phyloP scores from a whole-genome alignment of 495 filamentous ascomycete species.

The Xylaria nigripes region DNA sequence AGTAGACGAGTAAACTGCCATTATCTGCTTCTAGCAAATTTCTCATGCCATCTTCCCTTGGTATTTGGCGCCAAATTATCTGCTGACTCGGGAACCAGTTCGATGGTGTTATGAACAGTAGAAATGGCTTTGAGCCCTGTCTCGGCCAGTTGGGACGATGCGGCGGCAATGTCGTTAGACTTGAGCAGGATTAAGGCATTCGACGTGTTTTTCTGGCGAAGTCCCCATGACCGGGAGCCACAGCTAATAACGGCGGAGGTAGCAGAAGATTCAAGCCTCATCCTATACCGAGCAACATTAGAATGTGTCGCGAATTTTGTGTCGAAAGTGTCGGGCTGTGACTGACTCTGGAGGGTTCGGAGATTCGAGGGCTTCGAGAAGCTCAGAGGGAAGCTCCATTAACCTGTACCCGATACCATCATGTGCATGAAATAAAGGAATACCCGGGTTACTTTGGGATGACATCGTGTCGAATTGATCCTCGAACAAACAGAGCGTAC shows the following conservation, averaged over 20 bases:
- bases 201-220: conserved; percentile 86
- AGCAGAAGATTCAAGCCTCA: conserved; percentile 56
- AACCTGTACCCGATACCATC: conserved; percentile 59
- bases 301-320: neutral
- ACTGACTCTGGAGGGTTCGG: conserved; percentile 53
- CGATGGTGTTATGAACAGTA: conserved; percentile 66
- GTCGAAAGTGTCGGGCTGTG: conserved; percentile 1
- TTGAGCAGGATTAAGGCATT: conserved; percentile 71
- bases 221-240: conserved; percentile 58
- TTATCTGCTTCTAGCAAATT: conserved; percentile 50
- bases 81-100: conserved; percentile 44
- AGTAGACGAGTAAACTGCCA: neutral
- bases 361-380: conserved; percentile 58
- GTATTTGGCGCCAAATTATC: conserved; percentile 35
- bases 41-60: conserved; percentile 82
- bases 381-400: conserved; percentile 71
- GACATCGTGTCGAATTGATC: conserved; percentile 38
- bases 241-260: conserved; percentile 70
- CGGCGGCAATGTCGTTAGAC: conserved; percentile 27
- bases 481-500: neutral
- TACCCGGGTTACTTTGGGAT: conserved; percentile 49
- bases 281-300: conserved; percentile 32
- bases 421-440: conserved; percentile 55
- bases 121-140: conserved; percentile 52
- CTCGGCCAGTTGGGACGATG: conserved; percentile 25